These are phyloP conservation scores for Synchytrium microbalum DNA, from an alignment of 371 early-diverging fungal species.

Conservation along the genomic window DNA sequence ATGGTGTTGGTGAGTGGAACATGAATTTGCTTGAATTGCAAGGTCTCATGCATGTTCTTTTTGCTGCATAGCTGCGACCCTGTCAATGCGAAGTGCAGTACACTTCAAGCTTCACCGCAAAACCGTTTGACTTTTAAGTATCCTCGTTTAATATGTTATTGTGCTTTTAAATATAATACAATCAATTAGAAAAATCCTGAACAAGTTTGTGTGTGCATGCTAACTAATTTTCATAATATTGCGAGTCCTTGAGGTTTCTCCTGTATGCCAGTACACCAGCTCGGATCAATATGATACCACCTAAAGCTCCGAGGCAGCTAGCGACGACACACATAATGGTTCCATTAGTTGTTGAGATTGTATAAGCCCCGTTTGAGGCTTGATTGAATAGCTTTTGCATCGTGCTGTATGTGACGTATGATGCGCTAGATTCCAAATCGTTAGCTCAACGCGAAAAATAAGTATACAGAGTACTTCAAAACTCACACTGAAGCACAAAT, in stretches of 20 bases:
- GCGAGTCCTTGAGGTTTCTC: not conserved
- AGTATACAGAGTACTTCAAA: not conserved
- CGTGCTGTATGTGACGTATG: not conserved
- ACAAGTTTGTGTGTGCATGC: too few species aligned
- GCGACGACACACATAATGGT: not conserved
- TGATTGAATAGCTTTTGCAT: not conserved
- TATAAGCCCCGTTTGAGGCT: not conserved
- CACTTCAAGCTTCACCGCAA: too few species aligned
- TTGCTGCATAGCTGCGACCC: too few species aligned
- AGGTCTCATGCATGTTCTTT: too few species aligned
- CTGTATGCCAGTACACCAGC: not conserved
- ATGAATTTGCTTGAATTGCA: too few species aligned
- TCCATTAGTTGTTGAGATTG: not conserved
- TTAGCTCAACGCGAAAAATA: not conserved
- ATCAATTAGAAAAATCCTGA: too few species aligned
- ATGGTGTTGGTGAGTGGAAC: not conserved
- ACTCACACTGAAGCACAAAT: not conserved
- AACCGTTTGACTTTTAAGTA: too few species aligned
- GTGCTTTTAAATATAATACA: too few species aligned
- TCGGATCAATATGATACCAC: not conserved
- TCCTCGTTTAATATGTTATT: too few species aligned
- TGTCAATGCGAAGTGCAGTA: too few species aligned
- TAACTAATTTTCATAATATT: not conserved
- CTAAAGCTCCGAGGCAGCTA: not conserved
- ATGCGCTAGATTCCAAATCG: not conserved